Evolutionary conservation across 1,139 yeast species (phyloP), one percentile per base, ranked within the genome.

Genomic region (Suhomyces bribrorum): DNA sequence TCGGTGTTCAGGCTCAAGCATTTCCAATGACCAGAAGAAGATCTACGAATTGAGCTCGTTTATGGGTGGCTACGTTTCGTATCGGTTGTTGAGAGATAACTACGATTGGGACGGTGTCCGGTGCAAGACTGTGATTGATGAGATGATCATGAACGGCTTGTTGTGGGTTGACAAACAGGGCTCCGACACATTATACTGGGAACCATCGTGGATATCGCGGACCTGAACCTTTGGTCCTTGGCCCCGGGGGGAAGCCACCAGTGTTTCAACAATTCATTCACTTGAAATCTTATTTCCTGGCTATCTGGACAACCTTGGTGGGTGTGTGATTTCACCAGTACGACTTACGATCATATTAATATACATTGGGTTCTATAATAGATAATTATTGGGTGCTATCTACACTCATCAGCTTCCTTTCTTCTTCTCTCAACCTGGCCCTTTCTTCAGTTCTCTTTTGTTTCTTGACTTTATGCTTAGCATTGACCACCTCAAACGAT

Each of bases 121-220:
- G 40, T 75, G 87, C 41, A 71, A 73, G 46, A 65, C 81, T 0
- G 85, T 82, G 8, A 59, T 90, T 14, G 83, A 85, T 33, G 94
- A 86, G 42, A 82, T 89, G 87, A 83, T 88, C 3, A 72, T 84
- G 54, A 76, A 75, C 35, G 96, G 97, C 8, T 68, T 87, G 34
- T 64, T 89, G 17, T 89, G 97, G 97, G 67, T 88, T 1, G 97
- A 89, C 54, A 59, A 61, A 3, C 86, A 79, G 50, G 80, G 75
- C 8, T 46, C 45, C 0, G 48, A 47, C 14, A 88, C 80, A n/a
- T 75, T 71, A 48, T 87, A 75, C 54, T 87, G 95, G 95, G 77
- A 64, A 46, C 78, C 73, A 4, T 69, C 73, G 7, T 70, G 73
- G 73, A 66, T 64, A 8, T 40, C 40, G 8, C 27, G 37, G 16